Evolutionary conservation across 2,329 filamentous ascomycete genomes (phyloP), one percentile per base, ranked within the genome.

Genomic region (Arthrobotrys sphaeroides): DNA sequence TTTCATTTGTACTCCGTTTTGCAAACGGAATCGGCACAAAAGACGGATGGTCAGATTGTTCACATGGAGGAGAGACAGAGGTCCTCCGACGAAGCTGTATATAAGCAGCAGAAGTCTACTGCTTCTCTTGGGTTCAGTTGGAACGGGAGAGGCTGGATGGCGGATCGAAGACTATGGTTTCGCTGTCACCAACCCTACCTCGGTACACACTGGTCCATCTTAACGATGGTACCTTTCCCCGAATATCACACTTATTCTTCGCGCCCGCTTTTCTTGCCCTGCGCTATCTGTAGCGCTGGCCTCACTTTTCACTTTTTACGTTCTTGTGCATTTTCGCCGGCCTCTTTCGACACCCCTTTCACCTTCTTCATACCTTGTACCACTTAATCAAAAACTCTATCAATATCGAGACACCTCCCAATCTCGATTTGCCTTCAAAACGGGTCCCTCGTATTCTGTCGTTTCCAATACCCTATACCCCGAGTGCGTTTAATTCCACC

Each of bases 111-210:
- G n/a, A n/a, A n/a, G 72, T 64, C 38, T 65, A 69, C 72, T 53
- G 61, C 70, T 74, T 74, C 70, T 75, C 70, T 75, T 65, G 57
- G 57, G 72, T 69, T 75, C 72, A 75, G 72, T 75, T 75, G 72
- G 72, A 75, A 75, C 72, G 72, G 72, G 59, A 74, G 64, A 75
- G 72, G 72, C 59, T 75, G 59, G 64, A 65, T 65, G 62, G 72
- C 72, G 49, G 72, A 75, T 69, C 64, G 72, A 65, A 60, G 43
- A 73, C 40, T 60, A 16, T 57, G 72, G 72, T 62, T 69, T 75
- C 47, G 72, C 64, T 69, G 49, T 69, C 72, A 51, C 24, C 55
- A 64, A 59, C 38, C 47, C 18, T 53, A 75, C 55, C 72, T 64
- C 65, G 72, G 64, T 75, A 69, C 72, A 69, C 64, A 65, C 40